A percentile compares a stretch with the other conserved stretches of the same genome.
Conservation (phyloP, 768 basidiomycete genomes). For the Paxillus rubicundulus region DNA sequence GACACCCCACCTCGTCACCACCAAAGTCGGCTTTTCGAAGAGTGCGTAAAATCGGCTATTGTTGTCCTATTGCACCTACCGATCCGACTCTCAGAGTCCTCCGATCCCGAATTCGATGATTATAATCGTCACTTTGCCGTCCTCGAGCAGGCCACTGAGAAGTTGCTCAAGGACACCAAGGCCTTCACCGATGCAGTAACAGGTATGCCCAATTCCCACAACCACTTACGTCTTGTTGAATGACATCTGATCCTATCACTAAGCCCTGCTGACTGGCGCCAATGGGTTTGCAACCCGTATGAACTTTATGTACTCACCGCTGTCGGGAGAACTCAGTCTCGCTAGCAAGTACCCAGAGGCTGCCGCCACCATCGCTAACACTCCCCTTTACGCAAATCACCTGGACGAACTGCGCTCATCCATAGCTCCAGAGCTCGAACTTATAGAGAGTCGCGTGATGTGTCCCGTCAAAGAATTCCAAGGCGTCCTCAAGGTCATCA, state of each 20-base stretch:
- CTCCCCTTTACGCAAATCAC: slow-evolving; percentile 63
- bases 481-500: slow-evolving; percentile 78
- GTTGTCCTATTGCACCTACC: slow-evolving; percentile 2
- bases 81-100: slow-evolving; percentile 51
- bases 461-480: slow-evolving; percentile 90
- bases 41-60: slow-evolving; percentile 51
- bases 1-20: slow-evolving; percentile 87
- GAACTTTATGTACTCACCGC: slow-evolving; percentile 58
- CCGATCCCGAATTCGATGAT: slow-evolving; percentile 89
- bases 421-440: slow-evolving; percentile 86
- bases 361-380: slow-evolving; percentile 73
- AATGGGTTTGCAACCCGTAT: slow-evolving; percentile 65
- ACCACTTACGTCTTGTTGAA: background rate
- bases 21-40: slow-evolving; percentile 88
- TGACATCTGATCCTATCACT: slow-evolving; percentile 2
- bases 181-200: slow-evolving; percentile 82
- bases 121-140: slow-evolving; percentile 72
- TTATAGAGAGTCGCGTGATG: slow-evolving; percentile 84
- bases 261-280: slow-evolving; percentile 67
- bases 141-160: slow-evolving; percentile 81
- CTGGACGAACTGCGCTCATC: slow-evolving; percentile 82
- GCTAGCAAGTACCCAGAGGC: slow-evolving; percentile 75
- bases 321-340: slow-evolving; percentile 76
- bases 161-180: slow-evolving; percentile 89
- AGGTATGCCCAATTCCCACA: slow-evolving; percentile 36